Base-by-base conservation (phyloP, 2,329 filamentous ascomycete genomes). In the Calonectria pauciramosa region DNA sequence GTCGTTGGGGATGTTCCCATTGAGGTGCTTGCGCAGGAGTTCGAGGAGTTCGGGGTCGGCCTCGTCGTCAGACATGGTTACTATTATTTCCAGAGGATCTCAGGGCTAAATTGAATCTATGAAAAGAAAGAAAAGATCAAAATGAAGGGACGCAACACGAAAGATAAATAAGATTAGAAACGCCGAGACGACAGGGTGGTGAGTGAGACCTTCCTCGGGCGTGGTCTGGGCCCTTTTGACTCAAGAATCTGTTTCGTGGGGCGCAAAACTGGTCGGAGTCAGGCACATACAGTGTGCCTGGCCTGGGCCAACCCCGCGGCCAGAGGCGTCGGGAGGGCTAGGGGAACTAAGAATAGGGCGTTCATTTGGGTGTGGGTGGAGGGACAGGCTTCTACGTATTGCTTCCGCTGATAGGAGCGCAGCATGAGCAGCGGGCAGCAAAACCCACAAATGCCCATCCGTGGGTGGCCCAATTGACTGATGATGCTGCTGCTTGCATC, bases 21-120 rank as follows among this genome's bases (percentile, higher is more conserved):
- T 86, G 56, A 97, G 89, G 76, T 96, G 95, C 84, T 97, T 92
- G 68, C 96, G 93, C 18, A 99, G 91, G 26, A 98, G 93, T 79
- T 93, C 95, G 26, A 98, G 89, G 59, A 99, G 92, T 86, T 98
- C 96, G 51, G 91, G 93, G 82, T 98, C 96, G 63, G 94, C 93
- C 85, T 98, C 96, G 85, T 98, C 95, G 87, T 98, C 96, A 60
- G 95, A 97, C 94, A 97, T 97, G 67, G 49, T 47, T 59, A 36
- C 26, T 69, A 65, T 49, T 69, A 49, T 71, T 49, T 66, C 32
- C 36, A 32, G 38, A 34, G 18, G 28, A 32, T 32, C 20, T 10
- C 16, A 44, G 23, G 49, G 7, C 51, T n/a, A 52, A 16, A 26
- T 16, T n/a, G 38, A 9, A 38, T 47, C 72, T 74, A 59, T 59